Percentiles rank a stretch among this genome's conserved stretches.
phyloP scores from a whole-genome alignment of 1,284 basidiomycete genomes.

The Sporisorium sorghi region DNA sequence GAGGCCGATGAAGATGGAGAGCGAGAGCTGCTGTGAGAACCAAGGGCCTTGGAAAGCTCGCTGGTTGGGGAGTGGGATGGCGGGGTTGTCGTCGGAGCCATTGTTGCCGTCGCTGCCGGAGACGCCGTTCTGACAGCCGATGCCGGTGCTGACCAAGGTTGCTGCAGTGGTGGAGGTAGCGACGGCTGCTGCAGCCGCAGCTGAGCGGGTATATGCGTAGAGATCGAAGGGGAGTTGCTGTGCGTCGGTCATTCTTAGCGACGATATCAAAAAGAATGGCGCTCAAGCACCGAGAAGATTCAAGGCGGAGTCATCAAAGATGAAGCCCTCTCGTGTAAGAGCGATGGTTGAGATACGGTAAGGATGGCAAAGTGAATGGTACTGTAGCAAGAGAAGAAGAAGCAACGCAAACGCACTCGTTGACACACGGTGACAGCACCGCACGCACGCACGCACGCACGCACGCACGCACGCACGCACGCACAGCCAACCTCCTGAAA shows the following conservation, averaged over 20 bases:
- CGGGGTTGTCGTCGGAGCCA: conserved; percentile 27
- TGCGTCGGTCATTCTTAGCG: conserved; percentile 16
- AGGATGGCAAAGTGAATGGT: conserved; percentile 1
- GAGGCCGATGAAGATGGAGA: conserved; percentile 83
- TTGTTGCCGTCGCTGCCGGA: conserved; percentile 16
- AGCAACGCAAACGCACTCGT: background rate
- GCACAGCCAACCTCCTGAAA: too few relatives aligned
- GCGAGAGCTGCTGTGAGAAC: conserved; percentile 88
- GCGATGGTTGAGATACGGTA: background rate
- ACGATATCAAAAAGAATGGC: conserved; percentile 6
- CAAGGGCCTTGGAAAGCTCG: conserved; percentile 76
- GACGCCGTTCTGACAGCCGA: background rate
- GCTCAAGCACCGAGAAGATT: conserved; percentile 23
- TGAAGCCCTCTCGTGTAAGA: background rate
- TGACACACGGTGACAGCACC: too few relatives aligned
- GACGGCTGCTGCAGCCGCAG: conserved; percentile 10
- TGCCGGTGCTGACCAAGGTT: conserved; percentile 1
- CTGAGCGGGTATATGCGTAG: conserved; percentile 27
- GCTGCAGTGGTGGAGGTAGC: conserved; percentile 14
- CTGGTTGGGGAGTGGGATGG: conserved; percentile 45
- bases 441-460: conserved; percentile 4
- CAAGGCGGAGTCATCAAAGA: conserved; percentile 11
- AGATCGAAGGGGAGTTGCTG: conserved; percentile 26
- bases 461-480: conserved; percentile 2
- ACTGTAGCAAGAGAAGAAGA: background rate